phyloP scores from a whole-genome alignment of 73 alveolate genomes.

The Tetrahymena borealis region DNA sequence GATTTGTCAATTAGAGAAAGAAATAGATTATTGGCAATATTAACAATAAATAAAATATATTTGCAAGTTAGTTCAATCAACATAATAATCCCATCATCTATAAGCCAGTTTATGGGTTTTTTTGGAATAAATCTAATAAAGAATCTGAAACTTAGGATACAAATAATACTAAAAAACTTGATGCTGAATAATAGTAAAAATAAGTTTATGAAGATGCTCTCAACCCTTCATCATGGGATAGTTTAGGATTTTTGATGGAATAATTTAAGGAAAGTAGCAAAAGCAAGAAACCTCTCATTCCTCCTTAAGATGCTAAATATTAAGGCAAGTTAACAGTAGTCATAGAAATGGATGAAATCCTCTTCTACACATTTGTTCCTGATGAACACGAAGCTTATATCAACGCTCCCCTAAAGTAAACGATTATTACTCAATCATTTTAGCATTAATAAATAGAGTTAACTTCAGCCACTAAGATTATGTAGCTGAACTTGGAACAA shows the following conservation, averaged over 20 bases:
- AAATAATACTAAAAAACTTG: not conserved
- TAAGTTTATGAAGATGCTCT: not conserved
- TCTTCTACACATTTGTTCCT: slow-evolving; percentile 42
- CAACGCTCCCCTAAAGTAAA: slow-evolving; percentile 27
- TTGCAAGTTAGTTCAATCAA: not conserved
- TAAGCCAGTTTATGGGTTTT: not conserved
- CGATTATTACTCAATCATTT: not conserved
- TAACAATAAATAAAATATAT: not conserved
- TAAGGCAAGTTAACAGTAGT: slow-evolving; percentile 36
- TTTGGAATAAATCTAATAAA: not conserved
- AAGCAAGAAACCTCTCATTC: slow-evolving; percentile 19
- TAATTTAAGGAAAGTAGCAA: slow-evolving; percentile 10
- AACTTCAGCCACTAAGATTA: not conserved
- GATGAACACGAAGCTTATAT: slow-evolving; percentile 38
- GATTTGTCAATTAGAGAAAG: not conserved
- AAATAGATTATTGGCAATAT: not conserved
- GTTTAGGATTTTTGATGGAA: slow-evolving; percentile 8
- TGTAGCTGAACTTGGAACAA: not conserved
- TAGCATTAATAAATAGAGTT: not conserved
- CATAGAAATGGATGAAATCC: slow-evolving; percentile 35
- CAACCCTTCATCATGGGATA: slow-evolving; percentile 31
- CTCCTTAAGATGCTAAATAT: slow-evolving; percentile 17
- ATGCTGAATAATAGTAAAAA: not conserved
- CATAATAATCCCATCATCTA: not conserved
- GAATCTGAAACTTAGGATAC: not conserved